Percentiles rank a stretch among this genome's conserved stretches.
Conservation (phyloP, 2,329 filamentous ascomycete species). For the Phialophora chinensis region DNA sequence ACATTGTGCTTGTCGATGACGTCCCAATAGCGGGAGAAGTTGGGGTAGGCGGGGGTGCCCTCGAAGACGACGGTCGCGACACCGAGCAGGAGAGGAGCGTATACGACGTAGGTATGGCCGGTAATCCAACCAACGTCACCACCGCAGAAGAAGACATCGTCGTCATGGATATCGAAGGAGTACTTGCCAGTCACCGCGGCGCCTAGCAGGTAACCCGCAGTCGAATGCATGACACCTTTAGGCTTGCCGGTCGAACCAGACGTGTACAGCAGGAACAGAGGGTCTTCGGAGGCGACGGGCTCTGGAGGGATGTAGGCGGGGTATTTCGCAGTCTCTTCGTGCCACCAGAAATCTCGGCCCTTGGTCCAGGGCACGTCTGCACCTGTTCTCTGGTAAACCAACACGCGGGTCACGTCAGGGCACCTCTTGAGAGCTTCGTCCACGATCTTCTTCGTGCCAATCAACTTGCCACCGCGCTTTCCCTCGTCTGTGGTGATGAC, state of each 20-base stretch:
- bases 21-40: constrained; percentile 99
- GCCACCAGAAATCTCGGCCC: constrained; percentile 95
- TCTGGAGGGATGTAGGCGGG: constrained; percentile 90
- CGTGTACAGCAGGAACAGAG: constrained; percentile 96
- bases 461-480: constrained; percentile 95
- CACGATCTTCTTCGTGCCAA: constrained; percentile 97
- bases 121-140: constrained; percentile 99
- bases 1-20: constrained; percentile 94
- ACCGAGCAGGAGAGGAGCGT: constrained; percentile 90
- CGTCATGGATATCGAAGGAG: constrained; percentile 95
- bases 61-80: constrained; percentile 96
- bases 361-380: constrained; percentile 88
- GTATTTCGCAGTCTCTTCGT: constrained; percentile 97
- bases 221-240: constrained; percentile 98
- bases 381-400: constrained; percentile 95
- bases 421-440: constrained; percentile 96
- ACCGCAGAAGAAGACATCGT: constrained; percentile 94
- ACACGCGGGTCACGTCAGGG: constrained; percentile 80
- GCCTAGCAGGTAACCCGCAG: constrained; percentile 90
- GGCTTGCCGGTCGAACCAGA: constrained; percentile 98
- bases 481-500: constrained; percentile 98
- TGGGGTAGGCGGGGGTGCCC: constrained; percentile 94
- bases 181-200: constrained; percentile 96
- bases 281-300: constrained; percentile 89
- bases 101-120: constrained; percentile 97